These are phyloP conservation scores for Phylloporus arenicola DNA, from an alignment of 768 basidiomycete genomes.

Conservation along the genomic window DNA sequence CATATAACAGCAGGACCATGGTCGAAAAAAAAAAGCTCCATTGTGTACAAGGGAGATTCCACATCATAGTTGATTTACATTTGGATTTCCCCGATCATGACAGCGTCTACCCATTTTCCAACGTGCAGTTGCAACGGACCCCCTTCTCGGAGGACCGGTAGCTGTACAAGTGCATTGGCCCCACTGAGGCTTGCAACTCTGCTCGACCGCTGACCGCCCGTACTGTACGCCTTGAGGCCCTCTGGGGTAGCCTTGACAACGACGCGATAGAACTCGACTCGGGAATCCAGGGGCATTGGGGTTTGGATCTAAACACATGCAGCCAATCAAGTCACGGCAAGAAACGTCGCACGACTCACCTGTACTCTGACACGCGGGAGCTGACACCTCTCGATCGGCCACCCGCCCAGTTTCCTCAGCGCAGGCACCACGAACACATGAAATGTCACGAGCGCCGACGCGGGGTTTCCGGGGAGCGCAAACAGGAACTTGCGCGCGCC, in stretches of 20 bases:
- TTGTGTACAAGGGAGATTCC: background rate
- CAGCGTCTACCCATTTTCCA: conserved; percentile 54
- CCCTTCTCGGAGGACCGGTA: conserved; percentile 44
- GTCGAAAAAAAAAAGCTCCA: background rate
- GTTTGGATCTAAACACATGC: conserved; percentile 43
- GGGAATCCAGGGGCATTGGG: conserved; percentile 61
- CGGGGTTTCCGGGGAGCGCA: conserved; percentile 86
- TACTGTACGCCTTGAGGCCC: conserved; percentile 65
- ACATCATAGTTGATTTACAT: conserved; percentile 14
- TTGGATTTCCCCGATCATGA: conserved; percentile 65
- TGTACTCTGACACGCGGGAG: conserved; percentile 59
- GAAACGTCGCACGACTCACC: conserved; percentile 36
- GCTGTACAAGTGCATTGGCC: conserved; percentile 71
- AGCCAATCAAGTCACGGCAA: background rate
- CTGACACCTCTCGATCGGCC: conserved; percentile 45
- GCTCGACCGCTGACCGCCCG: conserved; percentile 84
- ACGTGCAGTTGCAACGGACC: conserved; percentile 38
- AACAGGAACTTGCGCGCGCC: conserved; percentile 60
- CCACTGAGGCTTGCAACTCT: conserved; percentile 74
- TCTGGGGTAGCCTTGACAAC: conserved; percentile 40
- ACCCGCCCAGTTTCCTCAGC: conserved; percentile 66
- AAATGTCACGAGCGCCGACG: conserved; percentile 82
- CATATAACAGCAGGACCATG: no score
- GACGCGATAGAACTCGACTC: conserved; percentile 83
- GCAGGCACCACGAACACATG: conserved; percentile 82